Percentiles rank a stretch among this genome's conserved stretches.
These are phyloP conservation scores for Aspergillus uvarum DNA, from an alignment of 2,329 filamentous ascomycete species.

Conservation along the genomic window DNA sequence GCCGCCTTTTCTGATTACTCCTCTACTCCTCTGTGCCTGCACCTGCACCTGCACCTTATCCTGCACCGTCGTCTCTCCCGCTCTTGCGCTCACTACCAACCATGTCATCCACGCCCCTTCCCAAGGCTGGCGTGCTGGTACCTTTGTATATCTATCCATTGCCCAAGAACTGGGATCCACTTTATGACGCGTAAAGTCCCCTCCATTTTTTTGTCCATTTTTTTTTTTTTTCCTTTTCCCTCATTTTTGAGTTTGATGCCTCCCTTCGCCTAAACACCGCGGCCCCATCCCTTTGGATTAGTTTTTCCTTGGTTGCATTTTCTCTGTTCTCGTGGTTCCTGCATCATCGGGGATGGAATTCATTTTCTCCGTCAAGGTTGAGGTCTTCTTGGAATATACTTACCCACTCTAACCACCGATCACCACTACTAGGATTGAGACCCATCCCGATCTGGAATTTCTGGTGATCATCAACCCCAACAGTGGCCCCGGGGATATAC, in stretches of 20 bases:
- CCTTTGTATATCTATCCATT: slow-evolving; percentile 21
- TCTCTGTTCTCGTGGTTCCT: neutral
- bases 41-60: neutral
- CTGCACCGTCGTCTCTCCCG: neutral
- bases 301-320: neutral
- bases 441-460: slow-evolving; percentile 14
- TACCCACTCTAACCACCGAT: neutral
- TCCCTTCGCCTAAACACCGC: neutral
- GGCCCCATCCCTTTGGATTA: neutral
- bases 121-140: slow-evolving; percentile 15
- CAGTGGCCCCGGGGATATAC: slow-evolving; percentile 15
- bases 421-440: slow-evolving; percentile 12
- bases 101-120: neutral
- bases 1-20: too few species aligned
- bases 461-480: slow-evolving; percentile 22
- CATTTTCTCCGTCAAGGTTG: too few species aligned
- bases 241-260: too few species aligned
- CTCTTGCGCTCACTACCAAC: neutral
- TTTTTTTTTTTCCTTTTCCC: neutral
- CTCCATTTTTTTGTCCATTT: neutral
- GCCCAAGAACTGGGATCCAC: slow-evolving; percentile 18
- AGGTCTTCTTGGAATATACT: neutral
- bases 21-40: too few species aligned
- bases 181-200: slow-evolving; percentile 17
- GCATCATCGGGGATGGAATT: too few species aligned